Percentiles rank a stretch among this genome's conserved stretches.
phyloP scores from a whole-genome alignment of 176 grass and related monocot genomes.

The Eragrostis curvula region DNA sequence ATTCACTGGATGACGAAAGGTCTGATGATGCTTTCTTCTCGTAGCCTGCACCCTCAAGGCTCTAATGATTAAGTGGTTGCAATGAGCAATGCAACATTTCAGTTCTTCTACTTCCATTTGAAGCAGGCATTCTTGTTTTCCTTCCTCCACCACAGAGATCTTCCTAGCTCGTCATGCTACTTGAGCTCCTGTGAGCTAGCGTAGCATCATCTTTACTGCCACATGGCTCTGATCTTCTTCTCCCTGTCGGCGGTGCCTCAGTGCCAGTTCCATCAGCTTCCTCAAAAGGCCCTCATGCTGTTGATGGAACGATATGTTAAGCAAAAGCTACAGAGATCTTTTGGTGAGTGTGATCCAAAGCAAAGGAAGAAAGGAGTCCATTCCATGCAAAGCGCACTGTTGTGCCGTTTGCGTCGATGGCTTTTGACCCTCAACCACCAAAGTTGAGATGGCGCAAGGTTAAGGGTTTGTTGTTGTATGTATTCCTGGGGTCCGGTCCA shows the following conservation, averaged over 20 bases:
- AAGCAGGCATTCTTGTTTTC: background rate
- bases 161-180: background rate
- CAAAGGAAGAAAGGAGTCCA: constrained; percentile 24
- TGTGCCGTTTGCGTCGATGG: constrained; percentile 39
- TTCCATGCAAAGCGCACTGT: constrained; percentile 31
- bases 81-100: constrained; percentile 1
- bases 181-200: background rate
- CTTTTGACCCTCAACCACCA: constrained; percentile 42
- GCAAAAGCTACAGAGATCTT: constrained; percentile 19
- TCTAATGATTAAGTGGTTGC: constrained; percentile 36
- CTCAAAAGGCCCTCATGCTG: constrained; percentile 28
- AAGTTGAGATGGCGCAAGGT: constrained; percentile 33
- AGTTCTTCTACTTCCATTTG: background rate
- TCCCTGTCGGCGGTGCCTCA: background rate
- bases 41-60: background rate
- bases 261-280: background rate
- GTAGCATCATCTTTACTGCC: constrained; percentile 4
- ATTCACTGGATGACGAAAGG: background rate
- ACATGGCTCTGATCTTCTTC: background rate
- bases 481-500: constrained; percentile 19
- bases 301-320: constrained; percentile 33
- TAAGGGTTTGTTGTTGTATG: background rate
- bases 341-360: constrained; percentile 49
- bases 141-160: background rate
- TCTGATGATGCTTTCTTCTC: background rate